Percentiles rank a stretch among this genome's conserved stretches.
Conservation (phyloP, 2,329 filamentous ascomycete genomes). For the Neocucurbitaria cava region DNA sequence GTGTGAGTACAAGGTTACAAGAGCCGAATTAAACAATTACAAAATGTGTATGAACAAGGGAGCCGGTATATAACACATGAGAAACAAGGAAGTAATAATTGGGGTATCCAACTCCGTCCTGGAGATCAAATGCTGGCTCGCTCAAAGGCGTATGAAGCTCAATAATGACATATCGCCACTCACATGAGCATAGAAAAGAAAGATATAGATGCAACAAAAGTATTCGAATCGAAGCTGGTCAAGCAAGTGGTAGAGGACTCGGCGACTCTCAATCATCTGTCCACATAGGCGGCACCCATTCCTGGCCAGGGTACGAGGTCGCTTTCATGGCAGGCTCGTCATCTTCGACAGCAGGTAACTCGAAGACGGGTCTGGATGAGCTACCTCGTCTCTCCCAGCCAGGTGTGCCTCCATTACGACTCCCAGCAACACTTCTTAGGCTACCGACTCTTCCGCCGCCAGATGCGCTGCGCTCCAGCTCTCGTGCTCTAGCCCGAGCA, state of each 20-base stretch:
- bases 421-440: slow-evolving; percentile 39
- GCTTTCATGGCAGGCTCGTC: slow-evolving; percentile 67
- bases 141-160: slow-evolving; percentile 8
- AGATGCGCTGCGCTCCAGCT: slow-evolving; percentile 44
- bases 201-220: neutral
- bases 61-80: neutral
- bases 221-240: neutral
- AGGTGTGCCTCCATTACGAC: slow-evolving; percentile 29
- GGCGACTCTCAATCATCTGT: slow-evolving; percentile 37
- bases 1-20: neutral
- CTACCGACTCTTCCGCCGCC: slow-evolving; percentile 42
- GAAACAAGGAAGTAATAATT: slow-evolving; percentile 5
- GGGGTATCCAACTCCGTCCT: slow-evolving; percentile 29
- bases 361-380: slow-evolving; percentile 35
- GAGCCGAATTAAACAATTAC: neutral
- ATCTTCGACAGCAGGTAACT: slow-evolving; percentile 50
- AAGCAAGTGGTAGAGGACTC: neutral
- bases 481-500: slow-evolving; percentile 40
- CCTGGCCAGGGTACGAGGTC: slow-evolving; percentile 73
- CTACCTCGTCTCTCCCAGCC: slow-evolving; percentile 39
- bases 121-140: slow-evolving; percentile 1
- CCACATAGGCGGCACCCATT: slow-evolving; percentile 65
- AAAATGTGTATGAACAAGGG: neutral
- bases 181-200: neutral
- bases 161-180: neutral